These are phyloP conservation scores for Nitzschia palea DNA, from an alignment of 108 stramenopile genomes.

Conservation along the genomic window DNA sequence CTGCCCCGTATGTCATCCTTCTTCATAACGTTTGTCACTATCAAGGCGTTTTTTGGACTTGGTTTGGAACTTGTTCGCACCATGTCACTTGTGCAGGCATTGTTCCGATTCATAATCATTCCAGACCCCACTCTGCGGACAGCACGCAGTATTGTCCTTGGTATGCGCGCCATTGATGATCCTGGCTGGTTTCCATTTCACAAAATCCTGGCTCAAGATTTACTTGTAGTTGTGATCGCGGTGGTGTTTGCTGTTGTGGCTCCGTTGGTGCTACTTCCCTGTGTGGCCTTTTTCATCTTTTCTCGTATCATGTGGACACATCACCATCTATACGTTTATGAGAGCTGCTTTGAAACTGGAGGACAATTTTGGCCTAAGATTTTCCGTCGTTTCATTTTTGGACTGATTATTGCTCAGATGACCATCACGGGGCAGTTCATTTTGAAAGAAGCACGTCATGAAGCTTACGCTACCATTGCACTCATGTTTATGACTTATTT, in stretches of 20 bases:
- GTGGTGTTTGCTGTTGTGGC: conserved; percentile 92
- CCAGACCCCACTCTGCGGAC: conserved; percentile 80
- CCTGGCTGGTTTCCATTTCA: conserved; percentile 91
- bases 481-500: conserved; percentile 86
- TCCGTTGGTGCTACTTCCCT: conserved; percentile 84
- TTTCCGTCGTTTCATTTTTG: conserved; percentile 88
- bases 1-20: conserved; percentile 87
- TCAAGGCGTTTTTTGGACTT: conserved; percentile 88
- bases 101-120: conserved; percentile 55
- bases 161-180: conserved; percentile 84
- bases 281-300: conserved; percentile 78
- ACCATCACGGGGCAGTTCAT: conserved; percentile 92
- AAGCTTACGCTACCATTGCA: conserved; percentile 87
- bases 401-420: conserved; percentile 86
- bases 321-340: conserved; percentile 89
- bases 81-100: conserved; percentile 63
- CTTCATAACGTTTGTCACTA: conserved; percentile 86
- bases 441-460: conserved; percentile 83
- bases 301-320: conserved; percentile 89
- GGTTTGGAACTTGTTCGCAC: conserved; percentile 84
- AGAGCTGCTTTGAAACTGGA: conserved; percentile 91
- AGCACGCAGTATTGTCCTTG: conserved; percentile 55
- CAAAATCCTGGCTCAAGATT: conserved; percentile 92
- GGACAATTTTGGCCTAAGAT: conserved; percentile 95
- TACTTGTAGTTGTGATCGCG: conserved; percentile 87